Percentiles rank a stretch among this genome's conserved stretches.
phyloP scores from a whole-genome alignment of 257 asterid genomes.

The Orobanche coerulescens region DNA sequence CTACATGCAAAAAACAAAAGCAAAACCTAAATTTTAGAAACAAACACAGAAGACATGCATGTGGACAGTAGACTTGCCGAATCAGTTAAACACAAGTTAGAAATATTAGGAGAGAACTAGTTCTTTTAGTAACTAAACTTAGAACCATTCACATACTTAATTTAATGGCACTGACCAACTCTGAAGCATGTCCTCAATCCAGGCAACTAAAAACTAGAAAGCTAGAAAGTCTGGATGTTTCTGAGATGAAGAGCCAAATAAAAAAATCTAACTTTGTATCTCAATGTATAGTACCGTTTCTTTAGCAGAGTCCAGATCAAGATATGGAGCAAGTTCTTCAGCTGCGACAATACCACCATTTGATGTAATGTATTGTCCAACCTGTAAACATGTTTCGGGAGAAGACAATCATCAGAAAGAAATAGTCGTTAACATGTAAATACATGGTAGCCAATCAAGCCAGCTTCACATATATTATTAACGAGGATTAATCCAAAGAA shows the following conservation, averaged over 20 bases:
- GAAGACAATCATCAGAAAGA: neutral
- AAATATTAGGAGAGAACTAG: neutral
- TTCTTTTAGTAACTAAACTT: slow-evolving; percentile 11
- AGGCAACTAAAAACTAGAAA: slow-evolving; percentile 7
- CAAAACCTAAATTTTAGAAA: slow-evolving; percentile 6
- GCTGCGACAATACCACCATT: slow-evolving; percentile 97
- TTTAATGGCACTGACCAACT: neutral
- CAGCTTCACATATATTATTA: slow-evolving; percentile 12
- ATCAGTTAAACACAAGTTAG: neutral
- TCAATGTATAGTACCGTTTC: slow-evolving; percentile 37
- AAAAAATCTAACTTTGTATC: slow-evolving; percentile 5
- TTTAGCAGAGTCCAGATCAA: slow-evolving; percentile 61
- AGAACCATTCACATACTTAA: neutral
- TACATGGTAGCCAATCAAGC: slow-evolving; percentile 12
- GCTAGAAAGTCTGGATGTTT: neutral
- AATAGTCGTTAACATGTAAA: neutral
- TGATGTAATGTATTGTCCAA: slow-evolving; percentile 82
- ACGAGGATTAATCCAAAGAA: slow-evolving; percentile 12
- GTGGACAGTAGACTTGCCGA: neutral
- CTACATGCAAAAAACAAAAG: slow-evolving; percentile 7
- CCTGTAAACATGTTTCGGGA: slow-evolving; percentile 38
- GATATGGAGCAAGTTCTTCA: slow-evolving; percentile 97
- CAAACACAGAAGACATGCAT: neutral
- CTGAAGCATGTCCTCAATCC: neutral
- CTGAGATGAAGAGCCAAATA: slow-evolving; percentile 5